These are phyloP conservation scores for Mantamonas sphyraenae DNA, from an alignment of 78 protist species.

Conservation along the genomic window DNA sequence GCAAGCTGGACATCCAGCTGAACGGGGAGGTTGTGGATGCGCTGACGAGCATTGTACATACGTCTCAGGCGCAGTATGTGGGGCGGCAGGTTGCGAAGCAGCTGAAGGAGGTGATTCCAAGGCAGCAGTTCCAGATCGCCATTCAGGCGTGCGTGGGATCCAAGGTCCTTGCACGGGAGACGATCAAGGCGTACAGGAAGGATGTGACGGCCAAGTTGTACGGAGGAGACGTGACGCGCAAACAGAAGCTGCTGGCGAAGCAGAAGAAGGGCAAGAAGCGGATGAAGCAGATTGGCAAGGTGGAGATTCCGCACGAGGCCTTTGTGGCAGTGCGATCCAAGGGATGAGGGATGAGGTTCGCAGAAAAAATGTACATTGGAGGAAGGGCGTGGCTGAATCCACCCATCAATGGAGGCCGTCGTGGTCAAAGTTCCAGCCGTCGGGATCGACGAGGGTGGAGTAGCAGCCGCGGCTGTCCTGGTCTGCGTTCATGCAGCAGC, in stretches of 20 bases:
- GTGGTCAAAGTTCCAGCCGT: no score
- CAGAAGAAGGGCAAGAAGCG: constrained; percentile 88
- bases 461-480: no score
- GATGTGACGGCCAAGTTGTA: constrained; percentile 80
- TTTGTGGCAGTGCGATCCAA: not conserved
- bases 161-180: constrained; percentile 62
- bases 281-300: constrained; percentile 60
- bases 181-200: constrained; percentile 66
- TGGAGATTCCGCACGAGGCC: constrained; percentile 53
- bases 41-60: constrained; percentile 47
- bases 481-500: no score
- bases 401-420: no score
- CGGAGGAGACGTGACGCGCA: constrained; percentile 86
- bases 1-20: constrained; percentile 22
- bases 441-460: no score
- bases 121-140: constrained; percentile 54
- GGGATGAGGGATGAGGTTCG: no score
- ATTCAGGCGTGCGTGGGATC: constrained; percentile 64
- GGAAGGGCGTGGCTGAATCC: no score
- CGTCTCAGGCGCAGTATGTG: not conserved
- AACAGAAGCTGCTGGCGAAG: constrained; percentile 63
- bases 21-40: constrained; percentile 71
- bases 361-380: no score
- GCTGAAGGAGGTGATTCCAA: constrained; percentile 2
- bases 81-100: not conserved